Percentiles rank a stretch among this genome's conserved stretches.
These are phyloP conservation scores for Sphagnum tenellum DNA, from an alignment of 225 moss, liverwort and hornwort genomes.

Conservation along the genomic window DNA sequence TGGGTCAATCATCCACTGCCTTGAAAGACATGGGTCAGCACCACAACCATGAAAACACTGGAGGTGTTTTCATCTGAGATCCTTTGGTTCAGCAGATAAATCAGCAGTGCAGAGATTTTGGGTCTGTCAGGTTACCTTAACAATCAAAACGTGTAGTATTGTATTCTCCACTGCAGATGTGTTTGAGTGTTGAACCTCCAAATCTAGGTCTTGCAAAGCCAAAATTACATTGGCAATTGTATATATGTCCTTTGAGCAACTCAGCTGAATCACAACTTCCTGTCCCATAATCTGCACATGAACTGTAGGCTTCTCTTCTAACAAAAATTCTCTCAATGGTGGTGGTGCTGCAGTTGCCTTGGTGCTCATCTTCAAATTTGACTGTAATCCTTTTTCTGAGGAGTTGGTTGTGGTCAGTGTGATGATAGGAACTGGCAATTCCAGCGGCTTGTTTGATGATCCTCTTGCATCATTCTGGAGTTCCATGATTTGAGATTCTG, in stretches of 20 bases:
- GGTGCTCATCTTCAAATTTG: conserved; percentile 32
- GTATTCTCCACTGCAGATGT: conserved; percentile 33
- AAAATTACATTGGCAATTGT: conserved; percentile 44
- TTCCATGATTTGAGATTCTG: conserved; percentile 57
- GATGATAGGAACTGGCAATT: conserved; percentile 13
- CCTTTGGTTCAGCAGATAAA: background rate
- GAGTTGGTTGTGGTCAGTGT: conserved; percentile 14
- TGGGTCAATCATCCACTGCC: too few relatives aligned
- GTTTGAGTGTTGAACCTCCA: conserved; percentile 55
- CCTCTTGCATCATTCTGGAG: conserved; percentile 20
- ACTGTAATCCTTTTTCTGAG: conserved; percentile 18
- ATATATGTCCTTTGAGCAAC: conserved; percentile 39
- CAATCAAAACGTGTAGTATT: conserved; percentile 42
- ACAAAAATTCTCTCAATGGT: conserved; percentile 13
- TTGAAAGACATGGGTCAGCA: too few relatives aligned
- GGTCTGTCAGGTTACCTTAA: conserved; percentile 22
- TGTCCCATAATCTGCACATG: conserved; percentile 48
- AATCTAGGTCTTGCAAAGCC: conserved; percentile 36
- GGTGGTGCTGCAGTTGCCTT: conserved; percentile 13
- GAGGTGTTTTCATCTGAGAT: background rate
- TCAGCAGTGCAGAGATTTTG: background rate
- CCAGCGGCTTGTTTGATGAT: conserved; percentile 28
- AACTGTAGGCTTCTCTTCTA: conserved; percentile 34
- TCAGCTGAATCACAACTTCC: conserved; percentile 62
- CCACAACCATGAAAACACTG: background rate